These are phyloP conservation scores for Phytomonas francai DNA, from an alignment of 208 protist genomes.

Conservation along the genomic window DNA sequence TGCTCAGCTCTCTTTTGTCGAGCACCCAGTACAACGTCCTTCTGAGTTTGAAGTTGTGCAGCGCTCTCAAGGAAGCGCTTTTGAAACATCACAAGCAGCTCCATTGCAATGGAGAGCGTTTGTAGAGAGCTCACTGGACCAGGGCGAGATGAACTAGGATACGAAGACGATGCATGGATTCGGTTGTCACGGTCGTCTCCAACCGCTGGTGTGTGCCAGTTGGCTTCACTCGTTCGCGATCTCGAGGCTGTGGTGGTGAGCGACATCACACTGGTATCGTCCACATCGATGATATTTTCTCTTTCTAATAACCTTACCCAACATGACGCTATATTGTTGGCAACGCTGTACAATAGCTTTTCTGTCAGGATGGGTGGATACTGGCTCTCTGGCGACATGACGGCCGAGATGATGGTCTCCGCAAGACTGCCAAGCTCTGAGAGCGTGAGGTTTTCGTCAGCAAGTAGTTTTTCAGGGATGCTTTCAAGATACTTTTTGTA, in stretches of 20 bases:
- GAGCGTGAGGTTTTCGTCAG: slow-evolving; percentile 2
- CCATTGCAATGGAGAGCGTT: slow-evolving; percentile 22
- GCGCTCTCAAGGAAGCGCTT: slow-evolving; percentile 27
- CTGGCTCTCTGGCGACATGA: neutral
- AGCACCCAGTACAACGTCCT: slow-evolving; percentile 15
- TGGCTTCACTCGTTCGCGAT: neutral
- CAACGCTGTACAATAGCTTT: slow-evolving; percentile 41
- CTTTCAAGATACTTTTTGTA: slow-evolving; percentile 57
- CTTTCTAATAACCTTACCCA: slow-evolving; percentile 40
- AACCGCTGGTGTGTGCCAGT: neutral
- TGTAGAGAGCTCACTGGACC: slow-evolving; percentile 18
- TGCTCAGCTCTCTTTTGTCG: slow-evolving; percentile 20
- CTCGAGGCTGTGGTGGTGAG: neutral
- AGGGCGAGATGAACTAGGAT: neutral
- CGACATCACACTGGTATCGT: neutral
- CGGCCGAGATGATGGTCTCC: neutral
- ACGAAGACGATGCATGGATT: neutral
- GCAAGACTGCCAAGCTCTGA: neutral
- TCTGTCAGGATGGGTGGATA: slow-evolving; percentile 43
- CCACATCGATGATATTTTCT: slow-evolving; percentile 22
- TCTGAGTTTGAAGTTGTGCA: slow-evolving; percentile 22
- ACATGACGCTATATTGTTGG: slow-evolving; percentile 29
- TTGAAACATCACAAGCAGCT: slow-evolving; percentile 34
- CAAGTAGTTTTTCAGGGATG: slow-evolving; percentile 50
- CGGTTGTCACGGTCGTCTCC: neutral